Conservation (phyloP, 1,284 basidiomycete genomes). For the Microbotryum silenes-acaulis region DNA sequence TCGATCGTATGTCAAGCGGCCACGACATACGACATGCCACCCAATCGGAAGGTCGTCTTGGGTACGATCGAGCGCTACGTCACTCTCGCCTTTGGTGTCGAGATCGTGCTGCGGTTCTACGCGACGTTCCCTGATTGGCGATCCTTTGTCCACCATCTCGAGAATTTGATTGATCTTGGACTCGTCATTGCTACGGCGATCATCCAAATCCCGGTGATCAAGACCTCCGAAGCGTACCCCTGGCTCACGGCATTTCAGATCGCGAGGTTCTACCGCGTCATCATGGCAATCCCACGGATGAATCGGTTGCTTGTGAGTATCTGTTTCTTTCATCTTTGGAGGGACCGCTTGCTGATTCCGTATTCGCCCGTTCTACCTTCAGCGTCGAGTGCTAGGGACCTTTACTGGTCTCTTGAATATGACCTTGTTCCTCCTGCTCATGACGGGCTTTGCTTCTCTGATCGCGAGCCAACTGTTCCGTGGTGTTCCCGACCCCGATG, state of each 20-base stretch:
- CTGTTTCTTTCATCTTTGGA: conserved; percentile 6
- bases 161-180: conserved; percentile 72
- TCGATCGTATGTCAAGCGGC: conserved; percentile 69
- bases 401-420: conserved; percentile 88
- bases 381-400: conserved; percentile 85
- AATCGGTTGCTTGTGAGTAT: conserved; percentile 59
- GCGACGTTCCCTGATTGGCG: conserved; percentile 75
- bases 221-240: conserved; percentile 58
- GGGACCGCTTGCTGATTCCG: conserved; percentile 26
- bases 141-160: conserved; percentile 56
- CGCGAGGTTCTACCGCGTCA: conserved; percentile 85
- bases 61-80: conserved; percentile 66
- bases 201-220: conserved; percentile 78
- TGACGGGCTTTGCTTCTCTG: conserved; percentile 80
- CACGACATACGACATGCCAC: conserved; percentile 53
- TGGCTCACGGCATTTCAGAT: conserved; percentile 92
- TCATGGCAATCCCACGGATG: conserved; percentile 80
- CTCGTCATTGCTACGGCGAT: conserved; percentile 71
- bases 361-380: neutral
- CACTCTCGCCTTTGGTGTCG: conserved; percentile 77
- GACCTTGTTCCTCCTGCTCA: conserved; percentile 81
- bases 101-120: conserved; percentile 71
- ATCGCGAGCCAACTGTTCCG: conserved; percentile 50
- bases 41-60: conserved; percentile 46
- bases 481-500: conserved; percentile 54